Percentiles rank a stretch among this genome's conserved stretches.
phyloP scores from a whole-genome alignment of 1,284 basidiomycete genomes.

The Sanghuangporus weigelae region DNA sequence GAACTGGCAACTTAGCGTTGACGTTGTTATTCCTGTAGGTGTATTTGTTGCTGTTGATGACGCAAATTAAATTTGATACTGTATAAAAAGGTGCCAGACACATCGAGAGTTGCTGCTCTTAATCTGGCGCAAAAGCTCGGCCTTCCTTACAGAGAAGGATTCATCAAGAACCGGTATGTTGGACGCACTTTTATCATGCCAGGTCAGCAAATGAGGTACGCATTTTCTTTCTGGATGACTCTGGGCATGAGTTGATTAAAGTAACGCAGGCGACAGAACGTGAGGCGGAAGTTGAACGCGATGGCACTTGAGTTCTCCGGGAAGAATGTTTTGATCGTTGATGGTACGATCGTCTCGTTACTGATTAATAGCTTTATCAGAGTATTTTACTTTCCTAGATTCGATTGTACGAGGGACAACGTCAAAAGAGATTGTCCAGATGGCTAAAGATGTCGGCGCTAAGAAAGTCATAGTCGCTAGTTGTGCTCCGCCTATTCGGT shows the following conservation, averaged over 20 bases:
- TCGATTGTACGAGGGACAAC: constrained; percentile 95
- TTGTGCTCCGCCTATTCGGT: constrained; percentile 94
- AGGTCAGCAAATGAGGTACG: constrained; percentile 85
- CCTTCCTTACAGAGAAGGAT: constrained; percentile 96
- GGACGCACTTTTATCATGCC: constrained; percentile 99
- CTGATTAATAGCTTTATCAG: constrained; percentile 2
- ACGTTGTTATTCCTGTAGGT: constrained; percentile 93
- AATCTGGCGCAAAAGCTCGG: constrained; percentile 90
- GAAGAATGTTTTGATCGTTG: constrained; percentile 94
- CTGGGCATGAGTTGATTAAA: background rate
- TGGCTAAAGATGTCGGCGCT: constrained; percentile 99
- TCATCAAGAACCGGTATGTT: constrained; percentile 98
- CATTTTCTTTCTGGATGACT: background rate
- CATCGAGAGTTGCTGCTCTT: constrained; percentile 91
- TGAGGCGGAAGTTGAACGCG: constrained; percentile 93
- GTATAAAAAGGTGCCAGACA: constrained; percentile 82
- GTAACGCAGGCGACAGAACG: constrained; percentile 78
- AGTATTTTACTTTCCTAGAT: background rate
- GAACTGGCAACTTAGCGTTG: constrained; percentile 67
- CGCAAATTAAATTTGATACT: constrained; percentile 9
- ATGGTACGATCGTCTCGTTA: constrained; percentile 54
- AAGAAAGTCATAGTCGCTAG: constrained; percentile 96
- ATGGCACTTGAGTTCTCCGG: constrained; percentile 98
- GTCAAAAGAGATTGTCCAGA: constrained; percentile 98
- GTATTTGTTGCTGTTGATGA: constrained; percentile 17